Base-by-base conservation (phyloP, 129 eudicot genomes). In the Helianthus tuberosus region DNA sequence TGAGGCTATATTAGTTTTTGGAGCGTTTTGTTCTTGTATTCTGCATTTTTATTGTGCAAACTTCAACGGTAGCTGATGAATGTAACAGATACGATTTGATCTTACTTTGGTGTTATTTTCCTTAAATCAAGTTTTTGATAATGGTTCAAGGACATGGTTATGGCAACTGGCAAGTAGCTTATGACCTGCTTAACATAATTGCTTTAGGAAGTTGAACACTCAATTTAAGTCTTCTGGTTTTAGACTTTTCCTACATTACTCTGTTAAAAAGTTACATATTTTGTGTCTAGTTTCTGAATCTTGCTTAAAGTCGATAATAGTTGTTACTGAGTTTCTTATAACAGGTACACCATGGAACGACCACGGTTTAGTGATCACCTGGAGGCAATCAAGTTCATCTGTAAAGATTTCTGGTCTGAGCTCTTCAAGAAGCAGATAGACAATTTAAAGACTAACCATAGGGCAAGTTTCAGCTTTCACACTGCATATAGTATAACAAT, bases 361-460 rank as follows among this genome's bases (percentile, higher is more conserved):
- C 98, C 98, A 71, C 89, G 98, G 49, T 93, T 93, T 57, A 83
- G 82, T 74, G 98, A 93, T 79, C 96, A 93, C 83, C 87, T 93
- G 51, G 98, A 93, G 68, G 98, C 96, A 20, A 88, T 93, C 81
- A 93, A 93, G 81, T 93, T 93, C 72, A 86, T 93, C 38, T 93
- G 98, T 79, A 93, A 93, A 82, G 98, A 93, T 85, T 90, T 93
- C 57, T 93, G 98, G 96, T 86, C 96, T 39, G 98, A 93, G 62
- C 87, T 93, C 69, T 93, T 93, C 79, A 93, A 93, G 93, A 93
- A 93, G 82, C 98, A 93, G 65, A 93, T 93, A 69, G 98, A 93
- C 76, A 93, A 93, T 82, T 71, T 93, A 75, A 93, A 93, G 84
- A 93, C 98, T 32, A 93, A 93, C 75, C 98, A 93, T 75, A 88